Evolutionary conservation across 2,329 filamentous ascomycete genomes (phyloP), one percentile per base, ranked within the genome.

Genomic region (Xenoacremonium recifei): DNA sequence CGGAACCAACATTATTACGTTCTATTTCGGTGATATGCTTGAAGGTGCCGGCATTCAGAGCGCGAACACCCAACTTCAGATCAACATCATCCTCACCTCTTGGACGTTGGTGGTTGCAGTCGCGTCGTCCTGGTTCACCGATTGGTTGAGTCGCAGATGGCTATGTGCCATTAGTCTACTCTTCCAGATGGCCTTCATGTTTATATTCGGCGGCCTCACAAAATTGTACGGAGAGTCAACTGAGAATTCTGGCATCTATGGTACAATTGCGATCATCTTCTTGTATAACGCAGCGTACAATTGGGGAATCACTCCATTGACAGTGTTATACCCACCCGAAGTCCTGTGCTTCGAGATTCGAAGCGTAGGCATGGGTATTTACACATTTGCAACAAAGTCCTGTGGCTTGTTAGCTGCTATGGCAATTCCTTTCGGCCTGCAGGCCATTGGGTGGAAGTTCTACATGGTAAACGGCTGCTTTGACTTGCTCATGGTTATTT

Each of bases 231-330:
- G 51, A 53, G 54, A 29, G 5, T 64, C 61, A 16, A 59, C 53
- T 6, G 58, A 70, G 45, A 61, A 54, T 5, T 63, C 64, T 4
- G 67, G 44, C 6, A 42, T 52, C 30, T 55, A 53, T 34, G 47
- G 44, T 18, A 52, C 51, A 11, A 42, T 78, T 9, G 72, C 70
- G 12, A 68, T 73, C 42, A 72, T 77, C 32, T 77, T 76, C 58
- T 58, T 77, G 25, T 76, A 74, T 42, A 70, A 70, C 3, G 70
- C 72, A 39, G 64, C 71, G 19, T 79, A 71, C 59, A 70, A 67
- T 3, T 61, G 76, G 34, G 51, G 49, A 25, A 45, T 53, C 19
- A 56, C 53, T 1, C 53, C 54, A 1, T 42, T 57, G 2, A 48
- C 51, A 23, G 48, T 44, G 3, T 53, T 76, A 11, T 76, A 75